Evolutionary conservation across 441 rosid genomes (phyloP), one percentile per base, ranked within the genome.

Genomic region (Pelargonium australe): DNA sequence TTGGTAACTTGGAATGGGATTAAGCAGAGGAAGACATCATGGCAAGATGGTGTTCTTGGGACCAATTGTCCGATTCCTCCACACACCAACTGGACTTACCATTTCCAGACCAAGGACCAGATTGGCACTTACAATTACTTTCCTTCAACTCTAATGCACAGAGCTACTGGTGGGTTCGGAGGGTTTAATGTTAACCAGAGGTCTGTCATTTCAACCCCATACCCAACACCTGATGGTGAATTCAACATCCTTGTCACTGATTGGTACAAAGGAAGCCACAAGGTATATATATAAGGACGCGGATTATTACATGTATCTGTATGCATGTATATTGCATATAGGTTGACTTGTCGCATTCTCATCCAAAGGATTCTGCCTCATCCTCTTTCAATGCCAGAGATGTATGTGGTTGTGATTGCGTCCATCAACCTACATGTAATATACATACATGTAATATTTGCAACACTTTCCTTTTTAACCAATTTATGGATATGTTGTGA

Each of bases 21-120:
- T 12, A 81, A 88, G 41, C 95, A 85, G 65, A 85, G 94, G 73
- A 88, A 55, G 69, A 88, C 73, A 10, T 68, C 84, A n/a, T 89
- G 97, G 96, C 89, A 92, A 82, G 95, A 92, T 68, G 95, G 96
- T 62, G 95, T 92, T 64, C 70, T 85, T 19, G 96, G 95, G 61
- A 92, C 96, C 67, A 87, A 87, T 11, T 92, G 98, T 60, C 93
- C 91, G 12, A 88, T 92, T 73, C 93, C 74, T 41, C 90, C 89
- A 10, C 79, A 82, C 67, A 37, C 84, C 5, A 89, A 83, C 70
- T 89, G 87, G 87, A 88, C 96, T 13, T 89, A 89, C 87, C 74
- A 80, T 10, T 88, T 88, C 76, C 96, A 92, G 66, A 5, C 80
- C 7, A 92, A 92, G 68, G 98, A 89, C 75, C 96, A 92, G 69